phyloP scores from a whole-genome alignment of 2,329 filamentous ascomycete genomes.

The Neopestalotiopsis sp. region DNA sequence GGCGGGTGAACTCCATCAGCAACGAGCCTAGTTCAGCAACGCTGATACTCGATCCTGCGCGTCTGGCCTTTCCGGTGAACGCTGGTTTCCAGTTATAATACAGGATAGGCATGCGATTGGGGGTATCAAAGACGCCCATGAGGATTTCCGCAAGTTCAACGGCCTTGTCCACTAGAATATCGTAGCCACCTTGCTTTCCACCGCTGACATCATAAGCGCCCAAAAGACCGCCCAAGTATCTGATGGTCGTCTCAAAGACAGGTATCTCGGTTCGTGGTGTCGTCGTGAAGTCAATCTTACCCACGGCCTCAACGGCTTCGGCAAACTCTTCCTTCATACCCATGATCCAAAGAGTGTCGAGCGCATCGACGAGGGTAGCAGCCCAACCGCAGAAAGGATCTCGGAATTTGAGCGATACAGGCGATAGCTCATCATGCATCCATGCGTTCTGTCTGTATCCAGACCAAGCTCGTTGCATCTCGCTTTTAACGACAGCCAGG shows the following conservation, averaged over 20 bases:
- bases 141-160: constrained; percentile 73
- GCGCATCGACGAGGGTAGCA: constrained; percentile 69
- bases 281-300: constrained; percentile 80
- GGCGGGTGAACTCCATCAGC: constrained; percentile 85
- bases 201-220: constrained; percentile 87
- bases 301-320: constrained; percentile 60
- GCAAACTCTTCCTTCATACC: constrained; percentile 69
- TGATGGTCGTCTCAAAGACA: constrained; percentile 91
- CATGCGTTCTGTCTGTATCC: constrained; percentile 83
- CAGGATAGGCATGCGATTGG: constrained; percentile 87
- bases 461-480: constrained; percentile 79
- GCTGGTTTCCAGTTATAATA: constrained; percentile 79
- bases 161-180: constrained; percentile 72
- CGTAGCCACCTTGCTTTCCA: constrained; percentile 59
- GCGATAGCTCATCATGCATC: constrained; percentile 84
- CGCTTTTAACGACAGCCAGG: constrained; percentile 70
- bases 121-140: constrained; percentile 80
- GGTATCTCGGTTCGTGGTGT: constrained; percentile 73
- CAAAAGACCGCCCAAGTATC: constrained; percentile 86
- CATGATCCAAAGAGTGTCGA: constrained; percentile 78
- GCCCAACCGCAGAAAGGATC: constrained; percentile 87
- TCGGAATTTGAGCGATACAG: constrained; percentile 68
- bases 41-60: constrained; percentile 60
- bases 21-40: constrained; percentile 78
- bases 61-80: constrained; percentile 66